Evolutionary conservation across 257 asterid species (phyloP).

Genomic region (Osmanthus fragrans): DNA sequence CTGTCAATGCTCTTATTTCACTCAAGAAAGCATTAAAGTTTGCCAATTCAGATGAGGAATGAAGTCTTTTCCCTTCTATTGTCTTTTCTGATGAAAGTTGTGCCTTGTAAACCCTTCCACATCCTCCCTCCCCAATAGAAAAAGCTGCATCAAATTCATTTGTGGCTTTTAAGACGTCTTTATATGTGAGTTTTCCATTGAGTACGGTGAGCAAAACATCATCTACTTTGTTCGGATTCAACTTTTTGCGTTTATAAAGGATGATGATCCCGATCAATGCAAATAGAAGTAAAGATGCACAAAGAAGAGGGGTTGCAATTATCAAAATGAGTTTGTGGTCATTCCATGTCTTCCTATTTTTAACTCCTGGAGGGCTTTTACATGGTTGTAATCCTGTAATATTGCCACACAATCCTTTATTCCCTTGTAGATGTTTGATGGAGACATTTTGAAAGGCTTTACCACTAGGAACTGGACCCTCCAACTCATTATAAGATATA

Average conservation of each 20-base stretch:
- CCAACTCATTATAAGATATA: conserved; percentile 22
- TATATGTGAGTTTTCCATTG: neutral
- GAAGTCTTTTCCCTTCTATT: conserved; percentile 11
- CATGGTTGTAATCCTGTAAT: neutral
- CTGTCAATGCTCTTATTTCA: conserved; percentile 2
- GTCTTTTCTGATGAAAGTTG: neutral
- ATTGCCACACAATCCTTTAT: conserved; percentile 22
- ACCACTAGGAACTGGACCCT: conserved; percentile 5
- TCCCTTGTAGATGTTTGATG: neutral
- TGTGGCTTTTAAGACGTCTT: conserved; percentile 1
- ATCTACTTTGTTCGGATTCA: neutral
- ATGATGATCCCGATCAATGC: neutral
- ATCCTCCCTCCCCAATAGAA: conserved; percentile 3
- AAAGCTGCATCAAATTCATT: conserved; percentile 7
- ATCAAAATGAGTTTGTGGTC: neutral
- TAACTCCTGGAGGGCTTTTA: neutral
- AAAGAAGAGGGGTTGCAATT: neutral
- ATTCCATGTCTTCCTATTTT: neutral
- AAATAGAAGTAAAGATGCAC: neutral
- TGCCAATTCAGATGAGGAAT: neutral
- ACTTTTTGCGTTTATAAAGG: neutral
- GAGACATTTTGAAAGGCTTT: conserved; percentile 11
- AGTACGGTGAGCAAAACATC: neutral
- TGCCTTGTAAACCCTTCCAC: neutral
- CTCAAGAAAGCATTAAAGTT: neutral